Base-by-base conservation (phyloP, 306 rosid species). In the Prinsepia uniflora region DNA sequence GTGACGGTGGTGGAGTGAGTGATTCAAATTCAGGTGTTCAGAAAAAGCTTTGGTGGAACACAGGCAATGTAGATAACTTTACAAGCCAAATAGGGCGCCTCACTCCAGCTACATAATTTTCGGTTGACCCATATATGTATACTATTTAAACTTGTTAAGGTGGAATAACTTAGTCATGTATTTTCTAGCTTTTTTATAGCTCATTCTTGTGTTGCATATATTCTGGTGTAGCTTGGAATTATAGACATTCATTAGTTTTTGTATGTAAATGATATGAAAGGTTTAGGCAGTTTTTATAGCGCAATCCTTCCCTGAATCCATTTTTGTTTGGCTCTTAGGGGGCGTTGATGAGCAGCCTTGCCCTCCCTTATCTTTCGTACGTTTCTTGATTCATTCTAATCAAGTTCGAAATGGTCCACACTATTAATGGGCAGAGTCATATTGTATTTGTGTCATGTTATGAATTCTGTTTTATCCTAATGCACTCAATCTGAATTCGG, bases 1-100 rank as follows among this genome's bases (percentile, higher is more conserved):
- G 24, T 12, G 76, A 74, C 10, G 72, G 65, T 8, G 10, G 67
- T n/a, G 57, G 57, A 30, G 70, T 48, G 65, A 58, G 45, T 18
- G 71, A 54, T 47, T 48, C 56, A 55, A 47, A 74, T 61, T 6
- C 56, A 2, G 72, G 49, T 12, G 40, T 43, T 67, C 80, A 24
- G 49, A 62, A 46, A 40, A 65, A 61, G 41, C 62, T 34, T 54
- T 80, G 81, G 72, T 74, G 80, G 77, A 69, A 43, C 74, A 52
- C 61, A 61, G 71, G 46, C 40, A 70, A 22, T 22, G 50, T 80
- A 45, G 77, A 54, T 36, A 75, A 36, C 52, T 70, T 75, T 10
- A 70, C 67, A 19, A 39, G 63, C 58, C 74, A 80, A 59, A 72
- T 76, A n/a, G 81, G 84, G 49, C 63, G 75, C 62, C 84, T 72